Base-by-base conservation (phyloP, 345 rosid species). In the Hibiscus syriacus region DNA sequence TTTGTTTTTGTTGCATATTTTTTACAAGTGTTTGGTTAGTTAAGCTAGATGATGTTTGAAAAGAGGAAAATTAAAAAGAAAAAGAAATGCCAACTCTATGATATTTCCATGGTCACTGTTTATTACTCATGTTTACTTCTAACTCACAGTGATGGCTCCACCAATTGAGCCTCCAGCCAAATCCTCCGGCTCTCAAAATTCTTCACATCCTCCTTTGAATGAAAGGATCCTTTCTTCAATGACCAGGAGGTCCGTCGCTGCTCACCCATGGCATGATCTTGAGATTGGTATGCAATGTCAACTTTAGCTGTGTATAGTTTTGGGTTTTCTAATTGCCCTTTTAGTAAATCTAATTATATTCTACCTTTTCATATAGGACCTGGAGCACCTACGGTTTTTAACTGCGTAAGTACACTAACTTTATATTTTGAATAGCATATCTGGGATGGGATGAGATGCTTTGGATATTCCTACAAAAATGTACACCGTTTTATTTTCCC, bases 221-320 rank as follows among this genome's bases (percentile, higher is more conserved):
- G 98, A 93, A 74, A 87, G 98, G 86, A 93, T 93, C 22, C 92
- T 93, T 68, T 87, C 96, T 6, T 90, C 98, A 54, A 62, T 93
- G 97, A 81, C 82, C 65, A 89, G 90, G 81, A 86, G 98, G 79
- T 88, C 97, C 43, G 79, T 86, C 49, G 96, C 97, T 78, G 98
- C 98, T 25, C 98, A 93, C 78, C 97, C 98, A 43, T 93, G 98
- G 98, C 98, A 93, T 78, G 98, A 93, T 85, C 91, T 93, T 11
- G 98, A 93, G 86, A 90, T 93, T 14, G 98, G 98, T 90, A 77
- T 26, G 78, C 73, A 45, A 64, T 68, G 26, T 52, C 52, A 23
- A 59, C 72, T 38, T 38, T 3, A 14, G 11, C 45, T 25, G 22
- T 36, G 48, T 65, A 13, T 53, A 17, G 53, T 19, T 32, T 34